Evolutionary conservation across 1,139 yeast genomes (phyloP).

Genomic region (Blastobotrys serpentis): DNA sequence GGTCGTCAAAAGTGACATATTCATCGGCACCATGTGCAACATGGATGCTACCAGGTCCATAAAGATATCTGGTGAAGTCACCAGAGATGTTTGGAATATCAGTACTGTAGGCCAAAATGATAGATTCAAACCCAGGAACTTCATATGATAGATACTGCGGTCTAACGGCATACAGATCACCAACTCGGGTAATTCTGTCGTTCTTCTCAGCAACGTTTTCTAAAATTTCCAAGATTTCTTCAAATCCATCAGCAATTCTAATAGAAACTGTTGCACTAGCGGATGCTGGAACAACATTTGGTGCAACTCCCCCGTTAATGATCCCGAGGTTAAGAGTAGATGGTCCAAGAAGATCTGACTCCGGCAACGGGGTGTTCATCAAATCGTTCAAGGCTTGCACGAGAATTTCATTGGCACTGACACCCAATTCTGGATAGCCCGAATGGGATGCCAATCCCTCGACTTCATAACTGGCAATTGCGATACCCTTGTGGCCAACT

Average conservation of each 20-base stretch:
- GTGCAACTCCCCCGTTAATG: conserved; percentile 59
- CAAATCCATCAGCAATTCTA: conserved; percentile 54
- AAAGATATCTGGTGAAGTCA: conserved; percentile 49
- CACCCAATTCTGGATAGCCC: conserved; percentile 69
- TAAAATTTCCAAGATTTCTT: conserved; percentile 42
- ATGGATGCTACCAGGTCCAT: conserved; percentile 68
- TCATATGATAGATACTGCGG: conserved; percentile 57
- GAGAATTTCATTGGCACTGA: conserved; percentile 59
- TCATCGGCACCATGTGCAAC: conserved; percentile 66
- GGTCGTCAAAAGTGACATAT: conserved; percentile 51
- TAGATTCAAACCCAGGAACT: conserved; percentile 62
- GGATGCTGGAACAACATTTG: conserved; percentile 61
- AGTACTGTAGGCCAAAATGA: conserved; percentile 59
- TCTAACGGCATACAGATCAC: conserved; percentile 29
- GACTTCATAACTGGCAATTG: conserved; percentile 44
- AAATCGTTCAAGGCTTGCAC: conserved; percentile 51
- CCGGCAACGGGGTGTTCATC: conserved; percentile 45
- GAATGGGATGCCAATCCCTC: conserved; percentile 64
- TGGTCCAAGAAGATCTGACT: conserved; percentile 54
- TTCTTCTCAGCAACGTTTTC: conserved; percentile 37
- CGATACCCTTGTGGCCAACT: conserved; percentile 66
- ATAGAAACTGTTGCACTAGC: conserved; percentile 53
- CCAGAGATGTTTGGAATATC: conserved; percentile 58
- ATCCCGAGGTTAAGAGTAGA: conserved; percentile 62
- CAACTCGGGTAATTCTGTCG: conserved; percentile 31